Evolutionary conservation across 164 flowering plant genomes (phyloP).

Genomic region (Vitis rotundifolia): DNA sequence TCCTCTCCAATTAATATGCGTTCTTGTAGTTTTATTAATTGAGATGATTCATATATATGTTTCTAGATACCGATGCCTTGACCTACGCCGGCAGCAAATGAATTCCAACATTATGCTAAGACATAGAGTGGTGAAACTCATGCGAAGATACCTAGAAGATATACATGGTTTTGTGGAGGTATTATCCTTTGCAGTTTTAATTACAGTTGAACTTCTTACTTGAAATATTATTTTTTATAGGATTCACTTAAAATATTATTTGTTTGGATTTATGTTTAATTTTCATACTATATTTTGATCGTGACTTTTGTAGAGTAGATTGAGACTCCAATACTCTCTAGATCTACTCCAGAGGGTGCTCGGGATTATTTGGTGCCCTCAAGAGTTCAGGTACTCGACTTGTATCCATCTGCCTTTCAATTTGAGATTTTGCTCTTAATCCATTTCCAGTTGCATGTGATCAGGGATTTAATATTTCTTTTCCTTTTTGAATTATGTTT

Average conservation of each 20-base stretch:
- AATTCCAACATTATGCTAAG: constrained; percentile 64
- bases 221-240: neutral
- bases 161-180: constrained; percentile 89
- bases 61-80: constrained; percentile 78
- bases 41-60: neutral
- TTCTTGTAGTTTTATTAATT: neutral
- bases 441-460: neutral
- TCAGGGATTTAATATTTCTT: neutral
- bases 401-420: neutral
- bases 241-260: too few species aligned
- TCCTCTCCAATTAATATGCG: neutral
- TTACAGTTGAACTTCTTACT: neutral
- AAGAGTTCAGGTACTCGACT: constrained; percentile 76
- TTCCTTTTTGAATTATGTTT: too few species aligned
- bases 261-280: neutral
- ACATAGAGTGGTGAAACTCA: constrained; percentile 79
- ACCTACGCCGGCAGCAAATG: constrained; percentile 86
- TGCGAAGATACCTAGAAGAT: constrained; percentile 84
- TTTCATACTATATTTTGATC: constrained; percentile 24
- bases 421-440: neutral
- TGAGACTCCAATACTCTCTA: constrained; percentile 93
- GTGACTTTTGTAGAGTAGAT: constrained; percentile 72
- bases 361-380: constrained; percentile 97
- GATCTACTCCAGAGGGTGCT: constrained; percentile 99
- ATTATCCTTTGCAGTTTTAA: constrained; percentile 12